These are phyloP conservation scores for Amaranthus tricolor DNA, from an alignment of 179 eudicot genomes.

Conservation along the genomic window DNA sequence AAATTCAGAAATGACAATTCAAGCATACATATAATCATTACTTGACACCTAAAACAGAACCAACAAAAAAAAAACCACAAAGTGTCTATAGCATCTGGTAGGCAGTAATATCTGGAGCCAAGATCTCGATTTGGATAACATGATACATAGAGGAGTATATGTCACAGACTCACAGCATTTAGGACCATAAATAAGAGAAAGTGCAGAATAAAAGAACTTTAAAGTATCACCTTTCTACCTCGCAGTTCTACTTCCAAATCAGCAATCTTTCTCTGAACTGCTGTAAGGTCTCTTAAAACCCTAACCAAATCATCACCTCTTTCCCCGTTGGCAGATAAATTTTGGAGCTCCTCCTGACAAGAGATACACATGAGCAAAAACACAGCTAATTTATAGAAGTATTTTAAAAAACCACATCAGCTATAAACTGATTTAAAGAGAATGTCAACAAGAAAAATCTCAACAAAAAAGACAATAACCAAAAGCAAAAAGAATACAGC, in stretches of 20 bases:
- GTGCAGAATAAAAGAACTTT: background rate
- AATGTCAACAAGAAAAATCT: background rate
- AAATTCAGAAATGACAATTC: background rate
- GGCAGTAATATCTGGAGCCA: background rate
- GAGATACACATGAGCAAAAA: background rate
- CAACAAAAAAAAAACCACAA: background rate
- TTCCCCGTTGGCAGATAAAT: slow-evolving; percentile 47
- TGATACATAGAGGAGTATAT: too few relatives aligned
- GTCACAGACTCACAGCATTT: background rate
- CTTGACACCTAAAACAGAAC: too few relatives aligned
- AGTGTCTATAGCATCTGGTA: background rate
- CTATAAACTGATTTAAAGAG: background rate
- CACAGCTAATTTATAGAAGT: background rate
- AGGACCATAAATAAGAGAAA: background rate
- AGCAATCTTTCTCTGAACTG: slow-evolving; percentile 89
- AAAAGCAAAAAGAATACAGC: background rate
- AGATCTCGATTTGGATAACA: background rate
- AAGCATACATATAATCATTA: background rate
- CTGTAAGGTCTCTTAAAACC: slow-evolving; percentile 87
- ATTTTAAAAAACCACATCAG: background rate
- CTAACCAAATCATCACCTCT: slow-evolving; percentile 80
- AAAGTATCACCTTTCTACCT: slow-evolving; percentile 78
- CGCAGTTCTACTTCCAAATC: slow-evolving; percentile 97
- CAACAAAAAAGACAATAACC: background rate
- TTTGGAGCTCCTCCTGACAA: slow-evolving; percentile 71